These are phyloP conservation scores for Salix exigua DNA, from an alignment of 345 rosid species.

Conservation along the genomic window DNA sequence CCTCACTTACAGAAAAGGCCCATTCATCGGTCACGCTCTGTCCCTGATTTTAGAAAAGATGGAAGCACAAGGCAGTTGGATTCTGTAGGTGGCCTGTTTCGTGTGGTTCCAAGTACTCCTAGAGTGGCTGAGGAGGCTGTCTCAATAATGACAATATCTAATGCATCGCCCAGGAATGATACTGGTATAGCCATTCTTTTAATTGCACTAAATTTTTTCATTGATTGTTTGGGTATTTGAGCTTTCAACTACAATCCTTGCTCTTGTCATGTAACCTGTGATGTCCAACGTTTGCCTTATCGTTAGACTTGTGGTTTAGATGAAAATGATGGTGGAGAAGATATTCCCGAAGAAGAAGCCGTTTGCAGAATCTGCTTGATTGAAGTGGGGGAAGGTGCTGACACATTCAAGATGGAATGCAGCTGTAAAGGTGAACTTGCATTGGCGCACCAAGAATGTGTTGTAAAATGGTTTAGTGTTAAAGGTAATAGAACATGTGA, in stretches of 20 bases:
- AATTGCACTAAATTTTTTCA: neutral
- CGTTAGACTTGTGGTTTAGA: slow-evolving; percentile 70
- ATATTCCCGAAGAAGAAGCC: slow-evolving; percentile 88
- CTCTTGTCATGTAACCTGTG: slow-evolving; percentile 20
- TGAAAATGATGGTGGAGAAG: slow-evolving; percentile 57
- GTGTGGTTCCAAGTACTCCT: slow-evolving; percentile 69
- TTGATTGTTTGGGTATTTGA: slow-evolving; percentile 4
- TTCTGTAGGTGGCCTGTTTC: slow-evolving; percentile 46
- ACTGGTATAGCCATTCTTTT: slow-evolving; percentile 39
- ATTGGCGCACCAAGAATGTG: slow-evolving; percentile 85
- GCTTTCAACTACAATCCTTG: slow-evolving; percentile 9
- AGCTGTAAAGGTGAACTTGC: slow-evolving; percentile 94
- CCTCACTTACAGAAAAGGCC: slow-evolving; percentile 56
- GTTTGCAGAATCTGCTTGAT: slow-evolving; percentile 86
- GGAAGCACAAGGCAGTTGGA: slow-evolving; percentile 44
- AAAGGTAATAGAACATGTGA: slow-evolving; percentile 96
- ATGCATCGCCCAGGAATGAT: slow-evolving; percentile 24
- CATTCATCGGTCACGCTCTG: slow-evolving; percentile 82
- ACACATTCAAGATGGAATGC: slow-evolving; percentile 93
- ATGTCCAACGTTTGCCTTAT: slow-evolving; percentile 59
- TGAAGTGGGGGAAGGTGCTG: slow-evolving; percentile 82
- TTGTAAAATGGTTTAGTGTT: slow-evolving; percentile 94
- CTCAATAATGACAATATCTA: slow-evolving; percentile 19
- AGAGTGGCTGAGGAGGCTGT: slow-evolving; percentile 24
- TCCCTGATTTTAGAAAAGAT: slow-evolving; percentile 64